Evolutionary conservation across 1,284 basidiomycete genomes (phyloP).

Genomic region (Melanopsichium pennsylvanicum): DNA sequence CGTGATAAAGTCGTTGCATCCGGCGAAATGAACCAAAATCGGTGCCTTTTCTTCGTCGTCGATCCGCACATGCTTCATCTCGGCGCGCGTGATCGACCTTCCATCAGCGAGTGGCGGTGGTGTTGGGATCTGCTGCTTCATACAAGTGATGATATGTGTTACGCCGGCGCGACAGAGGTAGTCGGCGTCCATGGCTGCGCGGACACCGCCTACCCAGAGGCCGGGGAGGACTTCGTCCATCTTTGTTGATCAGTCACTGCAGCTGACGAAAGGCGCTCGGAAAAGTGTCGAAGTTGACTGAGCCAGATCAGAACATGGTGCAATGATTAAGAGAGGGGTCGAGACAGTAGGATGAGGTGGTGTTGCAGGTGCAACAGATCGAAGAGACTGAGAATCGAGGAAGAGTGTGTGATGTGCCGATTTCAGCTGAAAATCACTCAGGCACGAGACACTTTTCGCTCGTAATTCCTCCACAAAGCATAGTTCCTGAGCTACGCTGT

Average conservation of each 20-base stretch:
- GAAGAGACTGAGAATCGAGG: neutral
- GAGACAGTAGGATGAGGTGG: too few relatives aligned
- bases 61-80: conserved; percentile 61
- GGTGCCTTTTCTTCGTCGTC: conserved; percentile 66
- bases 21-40: conserved; percentile 63
- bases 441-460: conserved; percentile 3
- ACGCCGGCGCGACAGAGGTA: conserved; percentile 52
- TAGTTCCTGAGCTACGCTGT: neutral
- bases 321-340: too few relatives aligned
- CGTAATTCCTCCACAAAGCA: too few relatives aligned
- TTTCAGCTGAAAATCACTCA: conserved; percentile 1
- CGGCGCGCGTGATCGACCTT: conserved; percentile 37
- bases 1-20: conserved; percentile 60
- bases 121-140: conserved; percentile 49
- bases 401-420: neutral
- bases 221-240: conserved; percentile 62
- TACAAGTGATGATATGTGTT: conserved; percentile 54
- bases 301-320: neutral
- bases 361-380: too few relatives aligned
- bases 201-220: conserved; percentile 58
- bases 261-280: too few relatives aligned
- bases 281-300: too few relatives aligned
- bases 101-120: conserved; percentile 43
- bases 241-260: too few relatives aligned
- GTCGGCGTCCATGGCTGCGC: conserved; percentile 50